Evolutionary conservation across 2,329 filamentous ascomycete species (phyloP), one percentile per base, ranked within the genome.

Genomic region (Ophiostoma novo-ulmi): DNA sequence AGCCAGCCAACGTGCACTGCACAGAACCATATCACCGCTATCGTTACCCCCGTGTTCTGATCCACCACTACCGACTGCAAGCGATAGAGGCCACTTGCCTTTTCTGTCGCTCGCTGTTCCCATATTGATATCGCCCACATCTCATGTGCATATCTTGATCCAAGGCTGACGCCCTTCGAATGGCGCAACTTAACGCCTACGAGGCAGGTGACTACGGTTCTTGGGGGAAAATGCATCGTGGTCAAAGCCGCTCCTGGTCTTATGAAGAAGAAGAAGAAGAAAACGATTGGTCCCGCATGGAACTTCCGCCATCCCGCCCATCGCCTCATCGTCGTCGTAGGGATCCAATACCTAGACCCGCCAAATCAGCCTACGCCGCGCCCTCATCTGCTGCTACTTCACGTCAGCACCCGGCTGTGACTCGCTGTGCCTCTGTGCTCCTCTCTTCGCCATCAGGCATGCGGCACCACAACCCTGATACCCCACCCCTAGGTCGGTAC

Each of bases 151-250:
- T 70, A 67, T 71, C 71, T 58, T 72, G 68, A 63, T 69, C 55
- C 71, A 71, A 72, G 76, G 76, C 77, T 76, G 74, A 75, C 74
- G 71, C 71, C 73, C 72, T 74, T 75, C 76, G 76, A 78, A 79
- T 79, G 77, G 77, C 77, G 71, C 76, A 76, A 71, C 72, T 75
- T 68, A 73, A 76, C 71, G 73, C 75, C 71, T 73, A 74, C 73
- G 74, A 74, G 64, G 75, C 71, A 20, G 71, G 75, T 73, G 75
- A 76, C 66, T 74, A 73, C 67, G 39, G 38, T 75, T 22, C 65
- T 67, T 44, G 75, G 67, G 75, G 74, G 61, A 75, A 72, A 73
- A 75, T 73, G 73, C 73, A 74, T 70, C 68, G 73, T 64, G 71
- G 73, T 69, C 75, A 74, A 69, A 22, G 67, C 48, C 67, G 68